These are phyloP conservation scores for Colletotrichum agaves DNA, from an alignment of 2,329 filamentous ascomycete genomes.

Conservation along the genomic window DNA sequence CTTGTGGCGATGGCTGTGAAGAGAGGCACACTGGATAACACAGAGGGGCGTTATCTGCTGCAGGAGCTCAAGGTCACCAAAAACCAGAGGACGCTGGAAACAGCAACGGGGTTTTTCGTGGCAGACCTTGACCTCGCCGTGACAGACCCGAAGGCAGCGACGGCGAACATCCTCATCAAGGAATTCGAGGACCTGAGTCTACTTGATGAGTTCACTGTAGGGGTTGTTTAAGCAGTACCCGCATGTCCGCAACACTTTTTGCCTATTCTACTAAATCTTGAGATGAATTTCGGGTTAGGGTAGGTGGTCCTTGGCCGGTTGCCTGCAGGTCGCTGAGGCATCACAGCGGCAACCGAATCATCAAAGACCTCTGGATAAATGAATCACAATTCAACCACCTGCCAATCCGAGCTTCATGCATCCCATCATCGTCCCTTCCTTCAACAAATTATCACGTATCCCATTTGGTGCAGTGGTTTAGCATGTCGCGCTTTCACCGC, in stretches of 20 bases:
- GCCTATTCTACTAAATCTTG: no score
- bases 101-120: slow-evolving; percentile 48
- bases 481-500: slow-evolving; percentile 14
- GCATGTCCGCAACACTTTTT: no score
- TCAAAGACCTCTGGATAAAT: background rate
- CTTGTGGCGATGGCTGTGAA: slow-evolving; percentile 50
- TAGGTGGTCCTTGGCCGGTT: background rate
- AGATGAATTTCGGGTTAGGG: no score
- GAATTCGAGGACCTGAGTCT: slow-evolving; percentile 44
- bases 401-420: background rate
- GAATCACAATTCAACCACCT: background rate
- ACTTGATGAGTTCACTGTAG: slow-evolving; percentile 29
- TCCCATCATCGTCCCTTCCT: background rate
- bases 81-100: slow-evolving; percentile 41
- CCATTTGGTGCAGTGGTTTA: slow-evolving; percentile 14
- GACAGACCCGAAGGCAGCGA: slow-evolving; percentile 47
- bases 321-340: background rate
- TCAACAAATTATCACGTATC: background rate
- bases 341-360: background rate
- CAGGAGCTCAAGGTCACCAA: slow-evolving; percentile 43
- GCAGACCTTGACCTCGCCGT: slow-evolving; percentile 49
- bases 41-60: slow-evolving; percentile 45
- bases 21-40: slow-evolving; percentile 45
- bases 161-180: slow-evolving; percentile 46
- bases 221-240: slow-evolving; percentile 1